Base-by-base conservation (phyloP, 495 filamentous ascomycete species). In the Aspergillus egyptiacus region DNA sequence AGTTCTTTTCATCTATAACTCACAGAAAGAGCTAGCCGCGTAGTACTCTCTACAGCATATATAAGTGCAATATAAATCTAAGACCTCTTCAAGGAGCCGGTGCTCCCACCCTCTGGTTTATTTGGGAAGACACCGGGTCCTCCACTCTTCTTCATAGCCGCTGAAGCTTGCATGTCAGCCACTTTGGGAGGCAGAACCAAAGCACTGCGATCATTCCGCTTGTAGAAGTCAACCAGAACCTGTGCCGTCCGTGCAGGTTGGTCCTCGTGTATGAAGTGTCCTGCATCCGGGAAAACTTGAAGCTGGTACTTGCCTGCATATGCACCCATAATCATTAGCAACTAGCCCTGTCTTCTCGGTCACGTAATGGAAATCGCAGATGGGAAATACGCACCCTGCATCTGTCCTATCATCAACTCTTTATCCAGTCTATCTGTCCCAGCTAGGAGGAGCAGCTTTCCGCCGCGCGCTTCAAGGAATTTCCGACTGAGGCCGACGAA, bases 251-350 rank as follows among this genome's bases (percentile, higher is more conserved):
- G 94, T 51, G 85, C 83, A 1, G 94, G 89, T 46, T 89, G 77
- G 64, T 99, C 93, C 65, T 99, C 93, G 51, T 97, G 94, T 39
- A 99, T 78, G 57, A 96, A 98, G 65, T 97, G 93, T 0, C 93
- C 93, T 5, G 91, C 90, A 65, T 95, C 87, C 0, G 94, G 94
- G 51, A 97, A 83, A 14, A 99, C 91, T 44, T 95, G 84, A 14
- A 99, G 73, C 47, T 95, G 90, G 62, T 96, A 99, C 73, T 96
- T 96, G 0, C 90, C 90, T 88, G 55, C 15, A 27, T n/a, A 6
- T 34, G 8, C 2, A 9, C 14, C 6, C 6, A n/a, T 43, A 8
- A 34, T 15, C 6, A 15, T 47, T 14, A 37, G 22, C 32, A 24
- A 31, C 28, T 7, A 14, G 9, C 8, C 13, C 2, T 6, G 34